phyloP scores from a whole-genome alignment of 805 yeast species.

The Spathaspora gorwiae region DNA sequence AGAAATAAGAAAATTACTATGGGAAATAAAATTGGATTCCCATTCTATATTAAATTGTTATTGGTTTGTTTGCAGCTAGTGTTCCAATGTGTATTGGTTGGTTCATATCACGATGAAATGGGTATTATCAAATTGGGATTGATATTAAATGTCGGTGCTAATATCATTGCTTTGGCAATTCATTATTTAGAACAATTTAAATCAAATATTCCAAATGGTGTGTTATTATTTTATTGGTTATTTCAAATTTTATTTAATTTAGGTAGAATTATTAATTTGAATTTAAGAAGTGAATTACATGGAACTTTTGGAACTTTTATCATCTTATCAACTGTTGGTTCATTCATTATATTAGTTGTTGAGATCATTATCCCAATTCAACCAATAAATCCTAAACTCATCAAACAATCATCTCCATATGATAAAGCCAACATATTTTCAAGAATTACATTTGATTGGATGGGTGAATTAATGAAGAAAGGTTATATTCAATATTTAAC shows the following conservation, averaged over 20 bases:
- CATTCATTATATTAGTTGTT: constrained; percentile 37
- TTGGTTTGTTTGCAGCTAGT: constrained; percentile 36
- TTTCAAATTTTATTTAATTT: constrained; percentile 45
- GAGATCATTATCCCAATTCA: constrained; percentile 40
- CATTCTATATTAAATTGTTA: constrained; percentile 39
- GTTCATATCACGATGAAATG: constrained; percentile 6
- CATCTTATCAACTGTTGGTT: constrained; percentile 32
- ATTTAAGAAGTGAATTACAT: constrained; percentile 28
- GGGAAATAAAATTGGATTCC: constrained; percentile 30
- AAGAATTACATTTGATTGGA: constrained; percentile 81
- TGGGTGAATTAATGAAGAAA: constrained; percentile 74
- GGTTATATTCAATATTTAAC: constrained; percentile 61
- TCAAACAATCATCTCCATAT: constrained; percentile 31
- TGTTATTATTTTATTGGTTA: constrained; percentile 73
- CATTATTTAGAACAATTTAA: constrained; percentile 73
- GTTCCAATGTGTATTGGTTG: constrained; percentile 24
- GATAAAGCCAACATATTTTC: constrained; percentile 70
- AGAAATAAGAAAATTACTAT: constrained; percentile 20
- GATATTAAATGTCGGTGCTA: constrained; percentile 32
- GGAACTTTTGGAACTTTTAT: constrained; percentile 20
- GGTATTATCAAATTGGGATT: constrained; percentile 24
- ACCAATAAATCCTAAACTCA: constrained; percentile 15
- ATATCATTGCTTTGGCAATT: constrained; percentile 49
- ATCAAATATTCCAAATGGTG: constrained; percentile 59
- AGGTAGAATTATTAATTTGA: constrained; percentile 39